Conservation (phyloP, 495 filamentous ascomycete genomes). For the Penicillium daleae region DNA sequence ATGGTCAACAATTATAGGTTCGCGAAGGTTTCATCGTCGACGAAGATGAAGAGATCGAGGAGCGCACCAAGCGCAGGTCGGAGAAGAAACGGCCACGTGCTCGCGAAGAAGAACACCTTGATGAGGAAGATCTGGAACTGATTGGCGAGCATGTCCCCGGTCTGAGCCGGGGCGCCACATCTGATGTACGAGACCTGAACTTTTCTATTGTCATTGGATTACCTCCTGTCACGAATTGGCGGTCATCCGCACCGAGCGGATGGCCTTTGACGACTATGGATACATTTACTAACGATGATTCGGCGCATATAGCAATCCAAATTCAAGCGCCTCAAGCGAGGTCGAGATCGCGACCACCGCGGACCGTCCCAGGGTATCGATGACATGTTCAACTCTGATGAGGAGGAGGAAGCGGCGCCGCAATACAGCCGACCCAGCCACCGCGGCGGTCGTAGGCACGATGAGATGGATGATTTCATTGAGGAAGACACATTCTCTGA, state of each 20-base stretch:
- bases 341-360: constrained; percentile 68
- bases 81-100: constrained; percentile 51
- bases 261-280: not conserved
- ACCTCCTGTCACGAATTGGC: not conserved
- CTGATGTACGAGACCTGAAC: constrained; percentile 58
- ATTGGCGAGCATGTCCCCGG: constrained; percentile 79
- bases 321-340: constrained; percentile 94
- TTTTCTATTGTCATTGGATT: not conserved
- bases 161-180: constrained; percentile 62
- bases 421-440: constrained; percentile 60
- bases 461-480: constrained; percentile 97
- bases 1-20: constrained; percentile 53
- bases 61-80: constrained; percentile 62
- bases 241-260: not conserved
- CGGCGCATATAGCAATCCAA: constrained; percentile 61
- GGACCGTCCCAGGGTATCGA: constrained; percentile 71
- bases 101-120: constrained; percentile 85
- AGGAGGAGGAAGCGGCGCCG: constrained; percentile 70
- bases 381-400: constrained; percentile 89
- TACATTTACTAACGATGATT: constrained; percentile 17
- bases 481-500: constrained; percentile 93
- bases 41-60: constrained; percentile 81
- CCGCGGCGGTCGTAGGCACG: constrained; percentile 59
- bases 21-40: constrained; percentile 96
- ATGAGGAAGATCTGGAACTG: constrained; percentile 95